Evolutionary conservation across 495 filamentous ascomycete genomes (phyloP).

Genomic region (Penicillium pulvis): DNA sequence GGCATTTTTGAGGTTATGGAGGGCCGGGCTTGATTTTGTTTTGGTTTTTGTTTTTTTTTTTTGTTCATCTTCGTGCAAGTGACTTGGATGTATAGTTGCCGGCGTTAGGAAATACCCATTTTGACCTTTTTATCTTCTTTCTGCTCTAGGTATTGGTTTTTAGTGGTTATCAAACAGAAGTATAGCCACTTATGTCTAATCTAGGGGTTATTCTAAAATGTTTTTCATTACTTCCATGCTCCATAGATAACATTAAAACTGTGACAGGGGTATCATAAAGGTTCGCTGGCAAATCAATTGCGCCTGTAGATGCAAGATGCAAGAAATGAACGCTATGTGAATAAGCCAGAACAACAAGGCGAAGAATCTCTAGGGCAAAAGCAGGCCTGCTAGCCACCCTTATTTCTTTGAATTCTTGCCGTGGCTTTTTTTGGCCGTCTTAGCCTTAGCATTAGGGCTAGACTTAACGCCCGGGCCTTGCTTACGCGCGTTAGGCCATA

Average conservation of each 20-base stretch:
- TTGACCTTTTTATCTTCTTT: not conserved
- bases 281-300: not conserved
- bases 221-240: too few species aligned
- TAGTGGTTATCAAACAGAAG: too few species aligned
- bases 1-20: conserved; percentile 55
- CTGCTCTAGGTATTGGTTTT: too few species aligned
- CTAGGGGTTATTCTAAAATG: too few species aligned
- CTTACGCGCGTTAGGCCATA: conserved; percentile 59
- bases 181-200: too few species aligned
- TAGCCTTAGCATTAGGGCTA: conserved; percentile 24
- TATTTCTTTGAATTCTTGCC: too few species aligned
- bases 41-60: not conserved
- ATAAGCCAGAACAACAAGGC: not conserved
- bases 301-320: not conserved
- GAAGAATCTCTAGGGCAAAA: too few species aligned
- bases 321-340: not conserved
- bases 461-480: conserved; percentile 21
- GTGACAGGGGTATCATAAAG: not conserved
- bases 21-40: conserved; percentile 28
- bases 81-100: too few species aligned
- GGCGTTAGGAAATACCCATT: too few species aligned
- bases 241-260: not conserved
- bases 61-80: too few species aligned
- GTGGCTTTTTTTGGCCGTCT: too few species aligned
- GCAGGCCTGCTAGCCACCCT: too few species aligned